Base-by-base conservation (phyloP, 2,329 filamentous ascomycete genomes). In the Epichloe aotearoae region DNA sequence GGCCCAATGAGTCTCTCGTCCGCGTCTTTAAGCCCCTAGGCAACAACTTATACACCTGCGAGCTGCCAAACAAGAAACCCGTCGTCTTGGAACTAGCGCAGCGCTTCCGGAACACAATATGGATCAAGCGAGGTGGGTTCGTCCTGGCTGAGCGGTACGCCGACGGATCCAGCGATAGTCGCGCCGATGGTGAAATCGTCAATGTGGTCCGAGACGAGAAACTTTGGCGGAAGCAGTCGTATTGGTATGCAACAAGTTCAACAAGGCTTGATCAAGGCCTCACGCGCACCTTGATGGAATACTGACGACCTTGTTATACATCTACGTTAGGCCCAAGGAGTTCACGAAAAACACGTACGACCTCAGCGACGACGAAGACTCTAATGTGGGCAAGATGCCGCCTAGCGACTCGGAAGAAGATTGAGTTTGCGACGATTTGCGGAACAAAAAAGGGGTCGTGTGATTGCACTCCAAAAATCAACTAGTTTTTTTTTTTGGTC, bases 121-220 rank as follows among this genome's bases (percentile, higher is more conserved):
- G 88, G 87, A 86, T 97, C 65, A 90, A 86, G 67, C 82, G 88
- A 17, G 86, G 89, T 33, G 88, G 88, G 0, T 97, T 84, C 66
- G 89, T 96, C 33, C 70, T 97, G 11, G 76, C 95, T 14, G 86
- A 97, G 57, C 60, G 73, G 15, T 84, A 79, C 23, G 74, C 75
- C 33, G 73, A 77, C 2, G 73, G 83, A 38, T 80, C 82, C 30
- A 80, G 82, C 48, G 83, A 84, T 43, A 88, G 88, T 60, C 89
- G 88, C 65, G 78, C 95, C 12, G 76, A 79, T 49, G 93, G 91
- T 14, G 88, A 95, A 66, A 96, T 98, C 60, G 76, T 95, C 58
- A 96, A 96, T 62, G 81, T 97, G 37, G 89, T 97, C 38, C 76
- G 88, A 38, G 88, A 96, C 61, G 90, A 96, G 71, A 94, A 88